A percentile compares a stretch with the other conserved stretches of the same genome.
These are phyloP conservation scores for Lecanicillium sp. DNA, from an alignment of 2,329 filamentous ascomycete genomes.

Conservation along the genomic window DNA sequence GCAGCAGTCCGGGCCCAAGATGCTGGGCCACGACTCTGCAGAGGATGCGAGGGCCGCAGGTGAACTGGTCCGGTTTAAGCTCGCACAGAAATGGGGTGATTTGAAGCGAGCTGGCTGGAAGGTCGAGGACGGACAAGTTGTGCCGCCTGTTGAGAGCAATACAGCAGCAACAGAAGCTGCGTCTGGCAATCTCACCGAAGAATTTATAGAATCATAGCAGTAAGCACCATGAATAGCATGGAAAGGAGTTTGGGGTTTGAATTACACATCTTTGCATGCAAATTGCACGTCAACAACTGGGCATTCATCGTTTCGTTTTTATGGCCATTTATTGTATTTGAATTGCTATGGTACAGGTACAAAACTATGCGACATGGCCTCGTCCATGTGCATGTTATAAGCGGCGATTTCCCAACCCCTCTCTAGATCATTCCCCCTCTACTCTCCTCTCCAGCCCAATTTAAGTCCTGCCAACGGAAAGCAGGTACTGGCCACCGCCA, in stretches of 20 bases:
- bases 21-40: constrained; percentile 76
- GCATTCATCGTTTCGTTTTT: too few species aligned
- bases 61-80: constrained; percentile 68
- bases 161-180: constrained; percentile 6
- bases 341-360: too few species aligned
- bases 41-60: constrained; percentile 89
- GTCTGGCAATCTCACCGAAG: constrained; percentile 25
- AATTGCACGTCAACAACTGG: too few species aligned
- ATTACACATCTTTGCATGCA: too few species aligned
- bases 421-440: constrained; percentile 5
- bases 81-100: constrained; percentile 61
- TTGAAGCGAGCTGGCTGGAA: constrained; percentile 63
- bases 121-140: constrained; percentile 40
- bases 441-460: constrained; percentile 1
- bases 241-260: neutral
- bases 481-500: constrained; percentile 46
- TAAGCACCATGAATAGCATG: neutral
- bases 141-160: constrained; percentile 25
- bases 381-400: constrained; percentile 18
- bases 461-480: constrained; percentile 42
- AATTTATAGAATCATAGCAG: constrained; percentile 25
- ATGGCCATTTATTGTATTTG: too few species aligned
- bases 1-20: constrained; percentile 44
- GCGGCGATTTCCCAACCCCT: constrained; percentile 22
- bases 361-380: too few species aligned